Evolutionary conservation across 108 stramenopile species (phyloP), one percentile per base, ranked within the genome.

Genomic region (Skeletonema tropicum): DNA sequence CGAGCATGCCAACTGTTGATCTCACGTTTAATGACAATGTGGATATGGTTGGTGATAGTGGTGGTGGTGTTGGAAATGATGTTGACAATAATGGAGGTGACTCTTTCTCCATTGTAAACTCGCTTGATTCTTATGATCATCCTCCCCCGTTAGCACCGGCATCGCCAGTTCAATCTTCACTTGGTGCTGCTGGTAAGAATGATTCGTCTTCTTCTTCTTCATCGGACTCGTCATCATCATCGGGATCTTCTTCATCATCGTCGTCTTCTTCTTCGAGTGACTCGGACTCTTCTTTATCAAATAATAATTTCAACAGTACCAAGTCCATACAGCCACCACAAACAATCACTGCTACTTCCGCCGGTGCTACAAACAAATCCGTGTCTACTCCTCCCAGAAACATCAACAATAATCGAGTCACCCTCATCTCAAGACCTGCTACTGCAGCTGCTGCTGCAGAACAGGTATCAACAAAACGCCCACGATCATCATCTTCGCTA

Each of bases 201-300:
- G 21, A 23, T 23, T 19, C 29, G 10, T 8, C 48, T 0, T 65
- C 66, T 21, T 58, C 32, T 36, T 75, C 74, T 25, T 73, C 72
- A 1, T 69, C 73, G 14, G 64, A 68, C 63, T 70, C 66, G 7
- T 59, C 64, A 26, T 74, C 74, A 0, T 38, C 52, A 23, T 55
- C 21, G 52, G 52, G 30, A 36, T 60, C 64, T 19, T 66, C 64
- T 48, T n/a, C 39, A 12, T 7, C 26, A 4, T 8, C 48, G 1
- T 66, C 66, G 7, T 59, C 35, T 30, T 75, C 74, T 25, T 73
- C 72, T 3, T 69, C 73, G 15, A 42, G 64, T 61, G 64, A 68
- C 63, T 70, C 66, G 52, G 52, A 25, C 30, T 66, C 65, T 25
- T 55, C 52, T 21, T 55, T 7, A 55, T 57, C 66, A 2, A 8